Evolutionary conservation across 2,329 filamentous ascomycete genomes (phyloP).

Genomic region (Pseudogymnoascus sp.): DNA sequence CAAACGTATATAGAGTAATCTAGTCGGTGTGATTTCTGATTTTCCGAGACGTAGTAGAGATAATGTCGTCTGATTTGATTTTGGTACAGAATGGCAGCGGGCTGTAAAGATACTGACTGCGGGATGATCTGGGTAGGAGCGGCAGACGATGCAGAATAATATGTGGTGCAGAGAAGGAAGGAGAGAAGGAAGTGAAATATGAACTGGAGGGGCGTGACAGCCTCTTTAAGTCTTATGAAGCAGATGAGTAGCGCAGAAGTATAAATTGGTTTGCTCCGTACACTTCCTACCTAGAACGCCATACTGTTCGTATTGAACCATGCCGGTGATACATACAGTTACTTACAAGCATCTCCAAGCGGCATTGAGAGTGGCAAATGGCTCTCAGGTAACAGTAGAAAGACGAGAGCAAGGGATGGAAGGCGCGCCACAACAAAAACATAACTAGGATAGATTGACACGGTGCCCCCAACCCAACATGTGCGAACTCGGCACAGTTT

Average conservation of each 20-base stretch:
- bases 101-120: background rate
- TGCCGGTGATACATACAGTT: background rate
- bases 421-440: background rate
- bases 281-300: background rate
- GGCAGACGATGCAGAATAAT: background rate
- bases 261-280: background rate
- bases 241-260: background rate
- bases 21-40: background rate
- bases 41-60: background rate
- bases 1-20: background rate
- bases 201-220: background rate
- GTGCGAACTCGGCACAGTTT: background rate
- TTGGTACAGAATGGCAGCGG: background rate
- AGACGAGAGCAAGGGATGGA: background rate
- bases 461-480: background rate
- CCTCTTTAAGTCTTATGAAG: background rate
- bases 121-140: background rate
- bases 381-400: background rate
- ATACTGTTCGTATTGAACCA: background rate
- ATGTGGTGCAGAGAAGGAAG: background rate
- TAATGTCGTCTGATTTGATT: background rate
- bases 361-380: background rate
- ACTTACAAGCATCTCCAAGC: background rate
- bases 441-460: background rate
- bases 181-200: background rate